Base-by-base conservation (phyloP, 257 asterid genomes). In the Striga asiatica region DNA sequence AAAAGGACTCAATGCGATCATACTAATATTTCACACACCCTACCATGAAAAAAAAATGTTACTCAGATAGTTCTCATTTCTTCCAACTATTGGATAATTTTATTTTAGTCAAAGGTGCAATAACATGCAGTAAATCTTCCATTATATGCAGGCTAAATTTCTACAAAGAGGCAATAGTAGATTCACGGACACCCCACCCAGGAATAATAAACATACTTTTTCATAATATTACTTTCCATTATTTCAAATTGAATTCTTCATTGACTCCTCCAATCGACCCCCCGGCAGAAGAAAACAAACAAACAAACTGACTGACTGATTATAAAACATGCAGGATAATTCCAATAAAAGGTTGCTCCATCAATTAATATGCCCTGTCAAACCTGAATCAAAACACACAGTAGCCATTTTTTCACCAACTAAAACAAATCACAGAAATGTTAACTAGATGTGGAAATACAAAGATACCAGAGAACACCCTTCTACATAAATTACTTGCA, bases 331-430 rank as follows among this genome's bases (percentile, higher is more conserved):
- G 14, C 8, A 23, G 19, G 17, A 43, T 12, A 6, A 43, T 43
- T 9, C 2, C 24, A 2, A 43, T 17, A 43, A 7, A 17, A 43
- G 25, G 32, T 10, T 17, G 11, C 21, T 2, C 16, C 37, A 20
- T 45, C 24, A 49, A 29, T 18, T 8, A 31, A 25, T 32, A 52
- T 16, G 42, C 19, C 27, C 9, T 42, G 48, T 39, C 11, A 22
- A n/a, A 49, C 53, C 34, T 39, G 41, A 42, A 32, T 9, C 51
- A 46, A 53, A 45, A 45, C 53, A 21, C 41, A 50, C 17, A 41
- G 48, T 28, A 27, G 24, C 34, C 11, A 3, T 59, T 22, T 27
- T 50, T 58, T 28, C 51, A 39, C 55, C 42, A 43, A 48, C 41
- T 32, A 56, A 58, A 41, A 6, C 50, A 49, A 19, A 21, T 16